Evolutionary conservation across 352 stramenopile genomes (phyloP).

Genomic region (Pythium coloratum): DNA sequence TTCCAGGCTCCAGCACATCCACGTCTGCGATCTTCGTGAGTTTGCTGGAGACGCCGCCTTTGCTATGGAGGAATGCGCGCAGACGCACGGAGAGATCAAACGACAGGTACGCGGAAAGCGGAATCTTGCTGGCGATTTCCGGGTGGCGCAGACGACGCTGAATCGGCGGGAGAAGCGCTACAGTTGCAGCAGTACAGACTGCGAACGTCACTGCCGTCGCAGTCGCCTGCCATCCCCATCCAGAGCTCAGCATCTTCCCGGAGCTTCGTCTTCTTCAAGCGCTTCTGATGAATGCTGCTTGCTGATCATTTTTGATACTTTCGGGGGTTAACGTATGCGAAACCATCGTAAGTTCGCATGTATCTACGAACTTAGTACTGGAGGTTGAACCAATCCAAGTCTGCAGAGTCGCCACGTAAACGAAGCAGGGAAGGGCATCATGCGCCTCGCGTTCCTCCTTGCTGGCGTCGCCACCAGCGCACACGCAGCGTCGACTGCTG

Average conservation of each 20-base stretch:
- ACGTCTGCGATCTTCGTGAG: conserved; percentile 46
- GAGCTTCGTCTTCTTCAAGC: not conserved
- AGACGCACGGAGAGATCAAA: conserved; percentile 49
- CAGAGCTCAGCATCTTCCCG: conserved; percentile 1
- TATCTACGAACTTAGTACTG: conserved; percentile 8
- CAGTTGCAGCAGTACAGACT: conserved; percentile 1
- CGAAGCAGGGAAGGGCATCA: not conserved
- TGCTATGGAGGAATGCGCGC: conserved; percentile 43
- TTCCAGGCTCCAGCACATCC: conserved; percentile 38
- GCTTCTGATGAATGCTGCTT: conserved; percentile 2
- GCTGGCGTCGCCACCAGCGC: not conserved
- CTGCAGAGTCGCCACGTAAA: conserved; percentile 18
- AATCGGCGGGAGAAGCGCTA: conserved; percentile 18
- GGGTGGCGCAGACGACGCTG: conserved; percentile 11
- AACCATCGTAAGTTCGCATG: not conserved
- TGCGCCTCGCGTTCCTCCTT: conserved; percentile 4
- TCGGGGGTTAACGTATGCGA: not conserved
- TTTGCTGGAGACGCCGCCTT: conserved; percentile 41
- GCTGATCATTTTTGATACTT: not conserved
- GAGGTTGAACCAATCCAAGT: conserved; percentile 17
- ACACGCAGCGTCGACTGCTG: not conserved
- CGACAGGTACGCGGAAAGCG: conserved; percentile 35
- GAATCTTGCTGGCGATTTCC: conserved; percentile 26
- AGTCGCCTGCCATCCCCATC: conserved; percentile 8
- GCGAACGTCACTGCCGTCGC: not conserved